These are phyloP conservation scores for Lodderomyces pseudojiufengensis DNA, from an alignment of 1,139 yeast genomes.

Conservation along the genomic window DNA sequence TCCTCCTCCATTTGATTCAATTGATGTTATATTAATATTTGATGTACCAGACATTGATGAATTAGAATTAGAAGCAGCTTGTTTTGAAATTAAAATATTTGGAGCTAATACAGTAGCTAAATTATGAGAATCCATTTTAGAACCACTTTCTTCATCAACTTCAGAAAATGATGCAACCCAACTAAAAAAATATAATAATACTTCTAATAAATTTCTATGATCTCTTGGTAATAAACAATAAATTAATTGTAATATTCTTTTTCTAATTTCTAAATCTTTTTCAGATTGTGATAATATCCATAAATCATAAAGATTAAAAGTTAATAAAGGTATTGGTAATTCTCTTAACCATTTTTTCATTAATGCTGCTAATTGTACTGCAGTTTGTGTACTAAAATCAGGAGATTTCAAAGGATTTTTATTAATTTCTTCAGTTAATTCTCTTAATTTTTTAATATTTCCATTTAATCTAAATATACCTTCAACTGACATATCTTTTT, in stretches of 20 bases:
- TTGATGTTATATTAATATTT: too few species aligned
- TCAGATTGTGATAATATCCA: constrained; percentile 77
- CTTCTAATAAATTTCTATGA: constrained; percentile 85
- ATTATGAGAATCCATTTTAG: constrained; percentile 95
- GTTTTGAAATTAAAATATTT: constrained; percentile 64
- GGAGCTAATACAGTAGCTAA: constrained; percentile 96
- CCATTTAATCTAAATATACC: constrained; percentile 97
- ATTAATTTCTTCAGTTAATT: constrained; percentile 73
- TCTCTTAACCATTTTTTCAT: constrained; percentile 90
- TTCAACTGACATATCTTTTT: constrained; percentile 93
- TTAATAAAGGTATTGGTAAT: constrained; percentile 85
- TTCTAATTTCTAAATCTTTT: constrained; percentile 45
- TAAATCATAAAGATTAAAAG: constrained; percentile 68
- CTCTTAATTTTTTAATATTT: constrained; percentile 78
- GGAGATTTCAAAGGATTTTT: constrained; percentile 70
- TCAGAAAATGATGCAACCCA: constrained; percentile 98
- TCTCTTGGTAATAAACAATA: constrained; percentile 79
- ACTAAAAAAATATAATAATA: constrained; percentile 75
- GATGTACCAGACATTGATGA: constrained; percentile 10
- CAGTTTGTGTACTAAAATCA: constrained; percentile 71
- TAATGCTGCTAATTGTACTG: constrained; percentile 91
- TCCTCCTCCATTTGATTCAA: constrained; percentile 20
- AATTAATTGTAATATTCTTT: constrained; percentile 61
- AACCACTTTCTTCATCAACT: constrained; percentile 80
- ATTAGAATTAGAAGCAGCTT: constrained; percentile 17